These are phyloP conservation scores for Aegilops bicornis DNA, from an alignment of 176 grass and related monocot species.

Conservation along the genomic window DNA sequence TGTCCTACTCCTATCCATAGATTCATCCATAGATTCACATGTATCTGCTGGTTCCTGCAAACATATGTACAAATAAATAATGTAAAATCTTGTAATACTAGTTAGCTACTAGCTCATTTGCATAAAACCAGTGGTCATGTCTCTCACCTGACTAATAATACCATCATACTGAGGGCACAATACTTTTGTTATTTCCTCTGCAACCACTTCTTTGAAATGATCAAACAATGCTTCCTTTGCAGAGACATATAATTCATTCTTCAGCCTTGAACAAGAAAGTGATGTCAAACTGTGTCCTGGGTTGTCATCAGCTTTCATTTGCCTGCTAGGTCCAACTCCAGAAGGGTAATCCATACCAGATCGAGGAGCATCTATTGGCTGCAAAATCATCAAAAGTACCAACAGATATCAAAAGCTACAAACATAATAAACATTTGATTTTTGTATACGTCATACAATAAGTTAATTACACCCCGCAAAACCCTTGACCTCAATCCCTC, in stretches of 20 bases:
- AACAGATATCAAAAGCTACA: not conserved
- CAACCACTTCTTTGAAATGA: not conserved
- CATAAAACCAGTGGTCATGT: not conserved
- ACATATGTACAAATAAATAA: not conserved
- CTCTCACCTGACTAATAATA: slow-evolving; percentile 9
- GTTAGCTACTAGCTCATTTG: not conserved
- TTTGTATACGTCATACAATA: not conserved
- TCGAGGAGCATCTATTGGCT: slow-evolving; percentile 12
- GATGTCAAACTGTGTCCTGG: not conserved
- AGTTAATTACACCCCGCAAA: not conserved
- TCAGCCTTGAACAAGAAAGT: not conserved
- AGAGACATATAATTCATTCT: not conserved
- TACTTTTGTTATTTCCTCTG: not conserved
- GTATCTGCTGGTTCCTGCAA: slow-evolving; percentile 15
- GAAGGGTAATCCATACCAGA: not conserved
- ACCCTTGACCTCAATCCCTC: not conserved
- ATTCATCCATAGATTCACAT: slow-evolving; percentile 8
- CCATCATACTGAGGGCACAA: not conserved
- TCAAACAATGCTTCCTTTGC: not conserved
- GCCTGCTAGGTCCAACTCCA: not conserved
- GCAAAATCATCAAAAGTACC: not conserved
- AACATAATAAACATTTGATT: not conserved
- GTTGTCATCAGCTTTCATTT: not conserved
- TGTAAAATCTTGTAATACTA: not conserved
- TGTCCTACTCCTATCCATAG: not conserved